Evolutionary conservation across 2,329 filamentous ascomycete species (phyloP), one percentile per base, ranked within the genome.

Genomic region (Aspergillus eucalypticola): DNA sequence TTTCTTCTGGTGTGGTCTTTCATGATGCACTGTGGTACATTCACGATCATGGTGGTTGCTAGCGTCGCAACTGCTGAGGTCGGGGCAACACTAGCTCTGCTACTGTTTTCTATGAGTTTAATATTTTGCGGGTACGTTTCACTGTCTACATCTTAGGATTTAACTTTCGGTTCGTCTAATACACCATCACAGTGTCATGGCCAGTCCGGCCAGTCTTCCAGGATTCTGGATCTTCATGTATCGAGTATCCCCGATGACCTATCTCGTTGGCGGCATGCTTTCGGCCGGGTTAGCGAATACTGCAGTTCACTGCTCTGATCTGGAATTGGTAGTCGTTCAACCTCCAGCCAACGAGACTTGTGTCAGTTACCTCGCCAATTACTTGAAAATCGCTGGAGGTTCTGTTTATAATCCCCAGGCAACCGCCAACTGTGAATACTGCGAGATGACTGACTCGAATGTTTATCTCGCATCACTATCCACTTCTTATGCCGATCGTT

Each of bases 1-100:
- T 81, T 90, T 13, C 76, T 91, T 2, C 84, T 87, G 66, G 79
- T 82, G 63, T 80, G 88, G 60, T 81, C 86, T 60, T 86, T 91
- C 63, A 55, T 38, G 66, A 66, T 56, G 73, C 75, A 3, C 66
- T 77, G 11, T 21, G 50, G 49, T 17, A 59, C 57, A 13, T 60
- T 60, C 11, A 54, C 52, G 1, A 44, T 54, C 5, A 54, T 54
- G 52, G 38, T 54, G 23, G 52, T 54, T 27, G 35, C 52, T 8
- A 29, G 53, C n/a, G 53, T 55, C n/a, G 53, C 53, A n/a, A 54
- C 52, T n/a, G 52, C 52, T 15, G 52, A 54, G 21, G 52, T 54
- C 15, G 52, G 52, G 10, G 52, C 52, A 8, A 54, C 52, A n/a
- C 39, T 54, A 15, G 52, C 52, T 13, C 52, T 54, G 38, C 27